Evolutionary conservation across 495 filamentous ascomycete genomes (phyloP).

Genomic region (Amorphotheca resinae): DNA sequence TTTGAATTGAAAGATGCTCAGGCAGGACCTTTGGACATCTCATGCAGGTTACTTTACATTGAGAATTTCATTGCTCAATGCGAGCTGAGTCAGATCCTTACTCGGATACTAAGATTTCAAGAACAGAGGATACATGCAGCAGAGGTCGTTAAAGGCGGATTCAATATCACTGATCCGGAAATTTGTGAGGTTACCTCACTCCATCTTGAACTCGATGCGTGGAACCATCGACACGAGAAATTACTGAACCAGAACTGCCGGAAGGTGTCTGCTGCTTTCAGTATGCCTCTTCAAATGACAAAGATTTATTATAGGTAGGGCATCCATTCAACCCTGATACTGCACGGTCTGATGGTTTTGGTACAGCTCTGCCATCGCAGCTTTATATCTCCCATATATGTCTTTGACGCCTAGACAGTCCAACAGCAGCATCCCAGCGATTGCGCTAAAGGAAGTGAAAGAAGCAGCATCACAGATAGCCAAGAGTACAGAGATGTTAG

Average conservation of each 20-base stretch:
- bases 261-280: not conserved
- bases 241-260: not conserved
- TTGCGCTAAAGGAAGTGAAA: not conserved
- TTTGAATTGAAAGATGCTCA: no score
- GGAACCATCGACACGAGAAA: not conserved
- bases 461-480: not conserved
- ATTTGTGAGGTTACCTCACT: no score
- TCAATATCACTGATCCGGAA: no score
- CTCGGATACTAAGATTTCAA: not conserved
- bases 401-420: not conserved
- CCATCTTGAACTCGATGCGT: no score
- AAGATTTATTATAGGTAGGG: not conserved
- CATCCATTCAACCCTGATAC: not conserved
- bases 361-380: not conserved
- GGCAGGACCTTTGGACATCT: no score
- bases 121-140: no score
- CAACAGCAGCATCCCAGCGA: not conserved
- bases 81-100: constrained; percentile 1
- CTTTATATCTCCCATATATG: not conserved
- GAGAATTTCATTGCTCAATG: not conserved
- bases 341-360: not conserved
- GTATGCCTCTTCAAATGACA: not conserved
- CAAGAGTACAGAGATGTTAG: not conserved
- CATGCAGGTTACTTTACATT: not conserved
- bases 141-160: no score